A percentile compares a stretch with the other conserved stretches of the same genome.
These are phyloP conservation scores for Auriscalpium microsporum DNA, from an alignment of 768 basidiomycete genomes.

Conservation along the genomic window DNA sequence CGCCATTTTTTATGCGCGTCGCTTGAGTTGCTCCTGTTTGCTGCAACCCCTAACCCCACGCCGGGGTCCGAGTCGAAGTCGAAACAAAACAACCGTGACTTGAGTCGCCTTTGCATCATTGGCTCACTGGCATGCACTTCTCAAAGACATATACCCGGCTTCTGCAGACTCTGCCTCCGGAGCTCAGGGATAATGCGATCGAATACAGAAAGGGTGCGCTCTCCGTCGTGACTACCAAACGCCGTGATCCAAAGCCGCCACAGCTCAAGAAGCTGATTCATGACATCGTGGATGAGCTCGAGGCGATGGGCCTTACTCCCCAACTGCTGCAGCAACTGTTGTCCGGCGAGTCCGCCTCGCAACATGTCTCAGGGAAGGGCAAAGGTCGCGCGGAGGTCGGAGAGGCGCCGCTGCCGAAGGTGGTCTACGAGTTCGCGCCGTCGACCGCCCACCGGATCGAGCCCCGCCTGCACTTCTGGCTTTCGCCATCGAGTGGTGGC, in stretches of 20 bases:
- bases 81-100: too few species aligned
- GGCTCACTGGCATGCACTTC: conserved; percentile 64
- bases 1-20: not conserved
- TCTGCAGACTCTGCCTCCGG: conserved; percentile 60
- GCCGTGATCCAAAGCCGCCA: not conserved
- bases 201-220: conserved; percentile 69
- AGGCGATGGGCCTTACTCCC: conserved; percentile 40
- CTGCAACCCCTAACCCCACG: too few species aligned
- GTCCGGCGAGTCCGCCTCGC: conserved; percentile 3
- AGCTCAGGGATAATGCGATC: conserved; percentile 70
- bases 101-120: not conserved
- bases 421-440: conserved; percentile 50
- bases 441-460: conserved; percentile 38
- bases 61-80: too few species aligned
- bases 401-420: conserved; percentile 18
- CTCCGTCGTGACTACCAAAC: not conserved
- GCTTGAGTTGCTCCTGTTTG: not conserved
- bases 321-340: conserved; percentile 21
- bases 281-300: conserved; percentile 70
- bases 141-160: conserved; percentile 60
- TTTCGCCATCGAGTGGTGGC: conserved; percentile 19
- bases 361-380: conserved; percentile 19
- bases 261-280: conserved; percentile 91
- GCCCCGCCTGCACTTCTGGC: conserved; percentile 48
- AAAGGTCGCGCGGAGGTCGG: conserved; percentile 2